Conservation (phyloP, 768 basidiomycete species). For the Termitomyces sp. region DNA sequence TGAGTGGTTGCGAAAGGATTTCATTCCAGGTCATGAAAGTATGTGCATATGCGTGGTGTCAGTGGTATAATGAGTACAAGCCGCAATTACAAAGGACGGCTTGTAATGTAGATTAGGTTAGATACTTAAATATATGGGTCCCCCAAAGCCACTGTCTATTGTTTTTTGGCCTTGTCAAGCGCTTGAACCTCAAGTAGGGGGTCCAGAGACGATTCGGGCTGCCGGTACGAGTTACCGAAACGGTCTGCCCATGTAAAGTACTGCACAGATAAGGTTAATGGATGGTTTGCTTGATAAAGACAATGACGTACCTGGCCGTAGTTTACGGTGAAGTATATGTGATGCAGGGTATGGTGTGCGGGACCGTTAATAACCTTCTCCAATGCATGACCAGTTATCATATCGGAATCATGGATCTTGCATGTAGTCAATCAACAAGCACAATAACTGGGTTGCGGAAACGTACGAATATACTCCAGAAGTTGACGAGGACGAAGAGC, state of each 20-base stretch:
- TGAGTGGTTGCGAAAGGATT: neutral
- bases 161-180: slow-evolving; percentile 18
- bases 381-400: slow-evolving; percentile 88
- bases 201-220: slow-evolving; percentile 80
- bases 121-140: slow-evolving; percentile 3
- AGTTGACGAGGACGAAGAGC: slow-evolving; percentile 89
- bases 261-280: slow-evolving; percentile 33
- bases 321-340: slow-evolving; percentile 95
- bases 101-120: slow-evolving; percentile 8
- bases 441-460: neutral
- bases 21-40: slow-evolving; percentile 2
- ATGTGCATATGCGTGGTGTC: neutral
- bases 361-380: slow-evolving; percentile 97
- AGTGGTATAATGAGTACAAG: slow-evolving; percentile 10
- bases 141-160: slow-evolving; percentile 9
- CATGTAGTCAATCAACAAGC: neutral
- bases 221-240: slow-evolving; percentile 80
- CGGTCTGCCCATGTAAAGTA: slow-evolving; percentile 98
- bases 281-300: neutral
- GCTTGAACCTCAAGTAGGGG: slow-evolving; percentile 70
- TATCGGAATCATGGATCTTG: slow-evolving; percentile 98
- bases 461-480: slow-evolving; percentile 88
- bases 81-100: neutral
- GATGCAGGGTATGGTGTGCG: slow-evolving; percentile 95
- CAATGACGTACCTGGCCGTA: slow-evolving; percentile 71